A percentile compares a stretch with the other conserved stretches of the same genome.
These are phyloP conservation scores for Ophiorrhiza pumila DNA, from an alignment of 257 asterid genomes.

Conservation along the genomic window DNA sequence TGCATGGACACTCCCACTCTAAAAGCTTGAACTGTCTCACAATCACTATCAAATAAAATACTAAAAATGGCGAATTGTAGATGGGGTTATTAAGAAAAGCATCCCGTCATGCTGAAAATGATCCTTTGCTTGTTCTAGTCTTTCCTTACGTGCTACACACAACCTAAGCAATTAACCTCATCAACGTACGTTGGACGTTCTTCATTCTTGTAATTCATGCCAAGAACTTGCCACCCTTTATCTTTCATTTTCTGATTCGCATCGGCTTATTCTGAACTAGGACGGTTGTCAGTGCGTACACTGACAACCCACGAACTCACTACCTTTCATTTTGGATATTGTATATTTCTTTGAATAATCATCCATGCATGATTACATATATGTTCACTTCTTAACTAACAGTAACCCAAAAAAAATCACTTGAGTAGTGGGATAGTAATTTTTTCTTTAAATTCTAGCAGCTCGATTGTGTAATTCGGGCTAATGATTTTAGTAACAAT, in stretches of 20 bases:
- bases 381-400: too few relatives aligned
- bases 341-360: background rate
- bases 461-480: background rate
- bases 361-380: background rate
- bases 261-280: background rate
- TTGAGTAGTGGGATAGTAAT: too few relatives aligned
- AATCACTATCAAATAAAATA: background rate
- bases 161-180: background rate
- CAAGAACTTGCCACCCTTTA: constrained; percentile 19
- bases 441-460: background rate
- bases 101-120: background rate
- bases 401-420: too few relatives aligned
- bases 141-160: constrained; percentile 33
- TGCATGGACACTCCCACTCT: constrained; percentile 1
- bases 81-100: constrained; percentile 10
- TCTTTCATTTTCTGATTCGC: background rate
- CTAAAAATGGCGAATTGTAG: background rate
- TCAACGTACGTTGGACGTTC: constrained; percentile 9
- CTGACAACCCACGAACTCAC: constrained; percentile 4
- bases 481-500: too few relatives aligned
- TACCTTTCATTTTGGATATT: background rate
- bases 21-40: constrained; percentile 6
- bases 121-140: constrained; percentile 11
- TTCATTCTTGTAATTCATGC: constrained; percentile 5
- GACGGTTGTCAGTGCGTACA: constrained; percentile 1